Evolutionary conservation across 106 monocot genomes (phyloP).

Genomic region (Acorus gramineus): DNA sequence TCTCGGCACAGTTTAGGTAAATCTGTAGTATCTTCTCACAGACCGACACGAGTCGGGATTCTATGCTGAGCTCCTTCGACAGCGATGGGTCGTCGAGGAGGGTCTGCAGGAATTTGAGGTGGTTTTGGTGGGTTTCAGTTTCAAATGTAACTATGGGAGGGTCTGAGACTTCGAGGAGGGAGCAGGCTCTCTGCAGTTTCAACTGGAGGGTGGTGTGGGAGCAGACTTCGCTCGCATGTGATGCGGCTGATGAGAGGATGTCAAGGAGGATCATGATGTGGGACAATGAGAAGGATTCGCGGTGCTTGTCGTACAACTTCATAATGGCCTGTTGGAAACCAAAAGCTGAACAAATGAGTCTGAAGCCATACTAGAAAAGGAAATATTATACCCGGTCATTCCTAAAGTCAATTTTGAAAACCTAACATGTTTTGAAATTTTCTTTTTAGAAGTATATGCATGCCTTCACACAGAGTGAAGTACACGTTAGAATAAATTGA

Average conservation of each 20-base stretch:
- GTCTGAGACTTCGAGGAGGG: conserved; percentile 60
- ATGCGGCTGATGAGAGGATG: conserved; percentile 53
- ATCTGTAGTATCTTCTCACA: conserved; percentile 54
- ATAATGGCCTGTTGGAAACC: conserved; percentile 29
- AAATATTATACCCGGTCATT: too few relatives aligned
- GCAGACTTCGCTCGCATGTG: conserved; percentile 54
- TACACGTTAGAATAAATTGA: too few relatives aligned
- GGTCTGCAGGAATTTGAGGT: conserved; percentile 51
- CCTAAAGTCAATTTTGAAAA: too few relatives aligned
- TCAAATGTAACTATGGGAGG: conserved; percentile 85
- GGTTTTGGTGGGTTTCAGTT: conserved; percentile 60
- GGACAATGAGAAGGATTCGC: conserved; percentile 24
- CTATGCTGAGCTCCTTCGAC: conserved; percentile 32
- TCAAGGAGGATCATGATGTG: conserved; percentile 50
- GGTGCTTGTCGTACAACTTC: conserved; percentile 58
- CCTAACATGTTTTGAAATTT: too few relatives aligned
- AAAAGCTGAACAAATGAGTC: neutral
- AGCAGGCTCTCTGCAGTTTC: conserved; percentile 65
- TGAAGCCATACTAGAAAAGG: too few relatives aligned
- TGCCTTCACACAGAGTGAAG: too few relatives aligned
- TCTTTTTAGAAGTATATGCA: too few relatives aligned
- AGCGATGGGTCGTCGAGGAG: conserved; percentile 14
- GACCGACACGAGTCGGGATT: conserved; percentile 38
- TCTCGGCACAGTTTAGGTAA: conserved; percentile 63
- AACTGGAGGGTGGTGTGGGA: conserved; percentile 25